Percentiles rank a stretch among this genome's conserved stretches.
Conservation (phyloP, 805 yeast species). For the Clavispora fructus region DNA sequence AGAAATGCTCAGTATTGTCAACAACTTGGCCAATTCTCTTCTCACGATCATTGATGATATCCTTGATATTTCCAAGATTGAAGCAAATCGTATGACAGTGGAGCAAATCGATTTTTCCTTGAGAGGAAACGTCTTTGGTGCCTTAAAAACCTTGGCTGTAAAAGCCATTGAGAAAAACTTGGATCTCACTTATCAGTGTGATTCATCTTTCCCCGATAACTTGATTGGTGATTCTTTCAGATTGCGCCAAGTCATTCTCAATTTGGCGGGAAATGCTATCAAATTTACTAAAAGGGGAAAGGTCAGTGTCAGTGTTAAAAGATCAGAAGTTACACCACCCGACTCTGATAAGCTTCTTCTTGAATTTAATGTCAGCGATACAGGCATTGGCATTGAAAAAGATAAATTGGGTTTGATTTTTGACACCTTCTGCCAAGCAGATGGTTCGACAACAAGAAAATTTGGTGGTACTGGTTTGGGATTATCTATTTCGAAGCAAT, state of each 20-base stretch:
- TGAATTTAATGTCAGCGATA: conserved; percentile 84
- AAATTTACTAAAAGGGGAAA: conserved; percentile 81
- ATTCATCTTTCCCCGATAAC: conserved; percentile 81
- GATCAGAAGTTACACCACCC: conserved; percentile 34
- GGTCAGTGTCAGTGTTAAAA: conserved; percentile 69
- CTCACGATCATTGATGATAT: conserved; percentile 87
- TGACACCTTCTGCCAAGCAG: conserved; percentile 90
- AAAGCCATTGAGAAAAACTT: conserved; percentile 84
- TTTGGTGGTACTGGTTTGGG: conserved; percentile 94
- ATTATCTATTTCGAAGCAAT: conserved; percentile 77
- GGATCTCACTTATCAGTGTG: conserved; percentile 75
- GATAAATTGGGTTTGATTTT: conserved; percentile 82
- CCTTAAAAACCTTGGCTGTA: conserved; percentile 82
- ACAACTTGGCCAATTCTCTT: conserved; percentile 78
- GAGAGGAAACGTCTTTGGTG: conserved; percentile 86
- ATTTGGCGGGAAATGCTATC: conserved; percentile 85
- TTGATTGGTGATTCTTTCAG: conserved; percentile 87
- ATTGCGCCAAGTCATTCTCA: conserved; percentile 78
- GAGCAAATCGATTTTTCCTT: conserved; percentile 84
- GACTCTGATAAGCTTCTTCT: conserved; percentile 45
- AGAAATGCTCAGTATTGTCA: conserved; percentile 86
- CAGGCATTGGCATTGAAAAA: conserved; percentile 84
- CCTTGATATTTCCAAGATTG: conserved; percentile 87
- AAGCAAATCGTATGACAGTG: conserved; percentile 89
- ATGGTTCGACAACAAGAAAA: conserved; percentile 87